A percentile compares a stretch with the other conserved stretches of the same genome.
phyloP scores from a whole-genome alignment of 164 flowering plant species.

The Vitis cinerea region DNA sequence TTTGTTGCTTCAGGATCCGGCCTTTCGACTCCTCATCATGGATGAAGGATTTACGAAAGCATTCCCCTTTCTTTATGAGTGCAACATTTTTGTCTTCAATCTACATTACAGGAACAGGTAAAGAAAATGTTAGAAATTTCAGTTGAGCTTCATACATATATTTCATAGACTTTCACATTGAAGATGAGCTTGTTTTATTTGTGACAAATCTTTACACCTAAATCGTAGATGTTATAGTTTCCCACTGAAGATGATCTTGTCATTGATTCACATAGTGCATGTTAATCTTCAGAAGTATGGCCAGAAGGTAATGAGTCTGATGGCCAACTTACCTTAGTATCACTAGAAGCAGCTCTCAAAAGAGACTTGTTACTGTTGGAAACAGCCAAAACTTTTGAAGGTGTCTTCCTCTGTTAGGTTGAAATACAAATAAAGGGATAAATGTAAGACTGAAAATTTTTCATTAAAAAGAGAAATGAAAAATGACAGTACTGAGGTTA shows the following conservation, averaged over 20 bases:
- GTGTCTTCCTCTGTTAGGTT: slow-evolving; percentile 36
- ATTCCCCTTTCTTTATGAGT: slow-evolving; percentile 23
- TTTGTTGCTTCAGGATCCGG: slow-evolving; percentile 44
- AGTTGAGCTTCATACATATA: neutral
- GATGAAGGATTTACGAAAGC: slow-evolving; percentile 15
- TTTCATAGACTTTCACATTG: neutral
- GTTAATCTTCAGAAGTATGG: neutral
- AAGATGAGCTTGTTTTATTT: neutral
- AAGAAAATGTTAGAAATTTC: slow-evolving; percentile 9
- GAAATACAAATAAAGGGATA: slow-evolving; percentile 1
- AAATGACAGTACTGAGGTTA: too few relatives aligned
- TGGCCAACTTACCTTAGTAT: slow-evolving; percentile 41
- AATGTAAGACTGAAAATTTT: neutral
- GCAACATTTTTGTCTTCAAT: slow-evolving; percentile 31
- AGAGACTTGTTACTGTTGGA: slow-evolving; percentile 33
- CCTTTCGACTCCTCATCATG: slow-evolving; percentile 47
- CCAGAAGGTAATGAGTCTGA: neutral
- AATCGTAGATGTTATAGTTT: too few relatives aligned
- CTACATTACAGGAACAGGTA: slow-evolving; percentile 19
- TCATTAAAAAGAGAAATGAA: neutral
- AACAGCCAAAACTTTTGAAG: slow-evolving; percentile 24
- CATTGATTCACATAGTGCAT: too few relatives aligned
- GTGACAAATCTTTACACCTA: too few relatives aligned
- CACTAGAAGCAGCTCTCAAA: slow-evolving; percentile 26
- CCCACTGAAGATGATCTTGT: too few relatives aligned